Conservation (phyloP, 2,329 filamentous ascomycete genomes). For the Diaporthe australafricana region DNA sequence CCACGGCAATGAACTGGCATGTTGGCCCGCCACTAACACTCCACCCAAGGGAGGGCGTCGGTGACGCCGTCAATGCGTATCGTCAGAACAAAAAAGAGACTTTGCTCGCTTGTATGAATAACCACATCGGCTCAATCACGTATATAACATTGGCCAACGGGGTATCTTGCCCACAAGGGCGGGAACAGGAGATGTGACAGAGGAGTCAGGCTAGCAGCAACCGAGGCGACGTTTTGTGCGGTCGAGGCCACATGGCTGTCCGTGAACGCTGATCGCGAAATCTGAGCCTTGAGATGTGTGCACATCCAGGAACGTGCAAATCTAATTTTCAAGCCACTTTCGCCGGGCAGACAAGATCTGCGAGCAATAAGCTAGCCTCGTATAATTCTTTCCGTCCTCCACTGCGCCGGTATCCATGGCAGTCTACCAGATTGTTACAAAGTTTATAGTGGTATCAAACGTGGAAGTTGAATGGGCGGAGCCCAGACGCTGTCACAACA, state of each 20-base stretch:
- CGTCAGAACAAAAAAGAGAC: conserved; percentile 4
- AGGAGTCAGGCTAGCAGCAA: neutral
- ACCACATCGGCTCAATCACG: neutral
- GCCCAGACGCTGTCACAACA: neutral
- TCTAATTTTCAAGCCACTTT: conserved; percentile 22
- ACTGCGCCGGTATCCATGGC: neutral
- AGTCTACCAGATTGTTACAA: conserved; percentile 1
- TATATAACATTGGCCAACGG: neutral
- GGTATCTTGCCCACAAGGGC: conserved; percentile 1
- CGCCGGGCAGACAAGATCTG: conserved; percentile 7
- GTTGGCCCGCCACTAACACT: conserved; percentile 31
- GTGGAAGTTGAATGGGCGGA: too few species aligned
- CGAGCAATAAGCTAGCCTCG: conserved; percentile 1
- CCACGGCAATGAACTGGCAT: conserved; percentile 33
- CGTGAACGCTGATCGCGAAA: conserved; percentile 15
- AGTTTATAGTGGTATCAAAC: neutral
- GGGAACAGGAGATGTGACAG: conserved; percentile 18
- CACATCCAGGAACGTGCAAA: conserved; percentile 15
- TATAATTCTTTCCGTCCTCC: neutral
- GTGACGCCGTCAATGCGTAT: conserved; percentile 15
- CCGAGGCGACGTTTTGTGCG: neutral
- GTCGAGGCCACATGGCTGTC: conserved; percentile 5
- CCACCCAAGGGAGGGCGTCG: conserved; percentile 30
- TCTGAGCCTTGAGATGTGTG: conserved; percentile 1
- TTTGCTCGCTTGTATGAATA: neutral